Percentiles rank a stretch among this genome's conserved stretches.
These are phyloP conservation scores for Vigna radiata DNA, from an alignment of 306 rosid genomes.

Conservation along the genomic window DNA sequence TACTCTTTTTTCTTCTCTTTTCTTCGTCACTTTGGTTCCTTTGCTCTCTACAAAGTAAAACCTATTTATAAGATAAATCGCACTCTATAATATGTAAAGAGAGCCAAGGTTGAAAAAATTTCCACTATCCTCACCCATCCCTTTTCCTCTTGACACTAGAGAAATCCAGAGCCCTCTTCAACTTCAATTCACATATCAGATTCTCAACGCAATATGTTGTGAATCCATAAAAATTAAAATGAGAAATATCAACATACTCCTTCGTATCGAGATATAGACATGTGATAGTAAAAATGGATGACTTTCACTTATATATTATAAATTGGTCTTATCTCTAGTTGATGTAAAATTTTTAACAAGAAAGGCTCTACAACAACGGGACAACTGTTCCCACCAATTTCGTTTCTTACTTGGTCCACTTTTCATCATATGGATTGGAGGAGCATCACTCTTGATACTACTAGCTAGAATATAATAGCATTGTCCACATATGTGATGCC, in stretches of 20 bases:
- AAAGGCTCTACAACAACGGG: background rate
- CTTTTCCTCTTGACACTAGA: background rate
- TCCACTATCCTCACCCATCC: conserved; percentile 28
- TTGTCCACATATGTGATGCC: conserved; percentile 11
- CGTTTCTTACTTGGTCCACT: conserved; percentile 15
- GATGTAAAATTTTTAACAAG: too few relatives aligned
- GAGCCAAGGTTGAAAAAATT: conserved; percentile 36
- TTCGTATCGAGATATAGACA: too few relatives aligned
- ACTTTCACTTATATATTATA: too few relatives aligned
- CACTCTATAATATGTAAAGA: too few relatives aligned
- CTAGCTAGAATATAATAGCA: background rate
- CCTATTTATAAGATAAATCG: too few relatives aligned
- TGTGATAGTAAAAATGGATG: too few relatives aligned
- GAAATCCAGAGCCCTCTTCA: conserved; percentile 25
- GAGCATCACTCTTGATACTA: conserved; percentile 30
- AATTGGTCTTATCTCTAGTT: too few relatives aligned
- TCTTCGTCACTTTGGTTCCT: background rate
- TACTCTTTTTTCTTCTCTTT: background rate
- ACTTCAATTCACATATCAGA: conserved; percentile 39
- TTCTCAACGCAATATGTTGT: conserved; percentile 33
- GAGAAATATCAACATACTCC: background rate
- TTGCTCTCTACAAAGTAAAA: conserved; percentile 49
- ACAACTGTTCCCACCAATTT: conserved; percentile 9
- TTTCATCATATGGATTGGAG: conserved; percentile 36
- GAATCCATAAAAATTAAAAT: conserved; percentile 32